Evolutionary conservation across 352 stramenopile genomes (phyloP).

Genomic region (Pythium biforme): DNA sequence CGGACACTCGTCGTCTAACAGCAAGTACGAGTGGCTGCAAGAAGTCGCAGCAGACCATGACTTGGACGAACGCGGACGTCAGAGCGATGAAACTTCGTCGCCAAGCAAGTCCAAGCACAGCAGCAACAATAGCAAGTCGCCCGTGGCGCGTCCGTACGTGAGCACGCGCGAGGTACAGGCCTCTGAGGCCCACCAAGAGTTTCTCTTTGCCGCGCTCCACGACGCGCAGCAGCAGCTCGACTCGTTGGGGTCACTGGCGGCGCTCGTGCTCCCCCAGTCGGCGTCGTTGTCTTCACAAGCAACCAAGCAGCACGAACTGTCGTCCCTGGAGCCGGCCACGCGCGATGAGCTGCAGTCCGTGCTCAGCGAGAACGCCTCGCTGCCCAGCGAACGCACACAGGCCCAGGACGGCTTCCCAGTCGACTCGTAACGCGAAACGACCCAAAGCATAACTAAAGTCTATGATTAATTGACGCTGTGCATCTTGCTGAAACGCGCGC

Average conservation of each 20-base stretch:
- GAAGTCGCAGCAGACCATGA: slow-evolving; percentile 1
- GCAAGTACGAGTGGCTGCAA: slow-evolving; percentile 8
- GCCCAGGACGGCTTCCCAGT: not conserved
- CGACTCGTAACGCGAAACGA: not conserved
- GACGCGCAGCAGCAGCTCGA: slow-evolving; percentile 64
- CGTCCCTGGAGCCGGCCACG: not conserved
- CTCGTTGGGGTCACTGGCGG: slow-evolving; percentile 47
- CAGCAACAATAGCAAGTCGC: slow-evolving; percentile 23
- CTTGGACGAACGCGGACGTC: not conserved
- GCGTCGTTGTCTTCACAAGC: not conserved
- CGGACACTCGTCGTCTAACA: not conserved
- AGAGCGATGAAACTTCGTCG: not conserved
- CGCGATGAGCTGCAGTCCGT: slow-evolving; percentile 24
- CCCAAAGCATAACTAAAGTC: not conserved
- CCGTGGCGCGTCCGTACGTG: slow-evolving; percentile 31
- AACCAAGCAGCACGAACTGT: not conserved
- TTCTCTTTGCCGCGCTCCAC: slow-evolving; percentile 56
- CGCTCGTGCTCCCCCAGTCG: slow-evolving; percentile 32
- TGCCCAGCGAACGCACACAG: not conserved
- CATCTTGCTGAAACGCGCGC: slow-evolving; percentile 88
- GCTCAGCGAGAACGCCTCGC: slow-evolving; percentile 29
- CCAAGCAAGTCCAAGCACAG: slow-evolving; percentile 4
- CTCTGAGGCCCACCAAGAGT: slow-evolving; percentile 55
- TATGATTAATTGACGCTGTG: slow-evolving; percentile 71
- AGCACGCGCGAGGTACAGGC: slow-evolving; percentile 52